Base-by-base conservation (phyloP, 2,329 filamentous ascomycete genomes). In the Trichoderma asperellum region DNA sequence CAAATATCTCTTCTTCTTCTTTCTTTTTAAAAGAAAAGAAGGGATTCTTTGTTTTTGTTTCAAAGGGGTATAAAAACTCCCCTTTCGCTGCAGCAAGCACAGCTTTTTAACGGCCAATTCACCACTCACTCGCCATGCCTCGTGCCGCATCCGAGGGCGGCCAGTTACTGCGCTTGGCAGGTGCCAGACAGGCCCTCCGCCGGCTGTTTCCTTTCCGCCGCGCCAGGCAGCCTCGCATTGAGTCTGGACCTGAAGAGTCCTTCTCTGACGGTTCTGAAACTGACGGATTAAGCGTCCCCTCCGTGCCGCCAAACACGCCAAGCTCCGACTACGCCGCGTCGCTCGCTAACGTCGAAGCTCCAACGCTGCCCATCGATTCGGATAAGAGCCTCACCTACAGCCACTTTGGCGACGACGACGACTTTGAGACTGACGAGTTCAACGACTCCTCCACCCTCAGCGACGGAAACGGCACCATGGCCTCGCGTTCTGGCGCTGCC, bases 181-280 rank as follows among this genome's bases (percentile, higher is more conserved):
- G 74, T 65, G 76, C 76, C 73, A 77, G 73, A 70, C 76, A 73
- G 58, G 73, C 74, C 40, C 67, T 80, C 21, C 78, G 78, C 24
- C 75, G 73, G 68, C 72, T 78, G 65, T 76, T 49, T 21, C 47
- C n/a, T 11, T 49, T 80, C 70, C 73, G 76, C 11, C 74, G 76
- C 49, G 71, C 69, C 64, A 68, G 72, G 72, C 72, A 75, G 74
- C 72, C 71, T 74, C 75, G 52, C 49, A 71, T 73, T 34, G 70
- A 43, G 8, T 35, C 63, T 21, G 63, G 35, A 21, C n/a, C 21
- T 27, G 34, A 49, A 14, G 21, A 49, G 8, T 4, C 47, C 7
- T 5, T 5, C 21, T 29, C 35, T 24, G 63, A 49, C n/a, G 29
- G 3, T 10, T 27, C 29, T 57, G 55, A 35, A 16, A 53, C 56